Evolutionary conservation across 352 stramenopile species (phyloP).

Genomic region (Pythium dissotocum): DNA sequence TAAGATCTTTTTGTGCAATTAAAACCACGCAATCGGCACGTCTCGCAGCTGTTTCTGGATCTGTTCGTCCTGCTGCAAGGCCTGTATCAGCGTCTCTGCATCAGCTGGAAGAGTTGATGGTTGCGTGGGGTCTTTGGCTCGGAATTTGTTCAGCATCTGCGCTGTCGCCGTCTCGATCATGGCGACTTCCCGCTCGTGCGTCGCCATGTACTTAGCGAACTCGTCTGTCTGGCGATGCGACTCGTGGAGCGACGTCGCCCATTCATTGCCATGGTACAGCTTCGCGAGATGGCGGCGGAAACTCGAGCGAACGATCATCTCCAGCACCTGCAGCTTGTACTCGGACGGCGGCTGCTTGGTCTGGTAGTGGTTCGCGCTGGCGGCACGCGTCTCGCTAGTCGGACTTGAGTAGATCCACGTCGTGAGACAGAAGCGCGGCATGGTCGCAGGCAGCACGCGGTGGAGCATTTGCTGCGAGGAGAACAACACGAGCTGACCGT

Average conservation of each 20-base stretch:
- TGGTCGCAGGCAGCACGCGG: constrained; percentile 54
- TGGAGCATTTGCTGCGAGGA: constrained; percentile 82
- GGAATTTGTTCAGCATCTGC: constrained; percentile 68
- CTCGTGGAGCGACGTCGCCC: constrained; percentile 53
- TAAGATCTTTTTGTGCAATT: constrained; percentile 9
- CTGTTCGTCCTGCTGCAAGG: constrained; percentile 22
- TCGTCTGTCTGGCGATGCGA: constrained; percentile 52
- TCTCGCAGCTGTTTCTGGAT: constrained; percentile 28
- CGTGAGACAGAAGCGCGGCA: constrained; percentile 60
- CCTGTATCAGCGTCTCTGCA: constrained; percentile 31
- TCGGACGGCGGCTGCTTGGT: neutral
- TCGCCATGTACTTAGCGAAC: constrained; percentile 67
- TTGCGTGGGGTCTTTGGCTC: constrained; percentile 34
- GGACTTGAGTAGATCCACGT: constrained; percentile 66
- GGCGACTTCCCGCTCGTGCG: constrained; percentile 48
- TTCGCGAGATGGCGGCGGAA: constrained; percentile 72
- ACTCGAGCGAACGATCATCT: constrained; percentile 54
- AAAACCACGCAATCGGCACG: constrained; percentile 56
- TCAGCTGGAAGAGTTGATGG: constrained; percentile 36
- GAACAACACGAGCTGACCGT: constrained; percentile 77
- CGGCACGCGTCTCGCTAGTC: neutral
- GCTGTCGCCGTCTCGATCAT: constrained; percentile 51
- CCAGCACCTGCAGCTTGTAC: constrained; percentile 33
- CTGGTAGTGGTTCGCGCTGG: constrained; percentile 12
- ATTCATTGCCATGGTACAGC: constrained; percentile 54